phyloP scores from a whole-genome alignment of 2,329 filamentous ascomycete species.

The Fusarium keratoplasticum region DNA sequence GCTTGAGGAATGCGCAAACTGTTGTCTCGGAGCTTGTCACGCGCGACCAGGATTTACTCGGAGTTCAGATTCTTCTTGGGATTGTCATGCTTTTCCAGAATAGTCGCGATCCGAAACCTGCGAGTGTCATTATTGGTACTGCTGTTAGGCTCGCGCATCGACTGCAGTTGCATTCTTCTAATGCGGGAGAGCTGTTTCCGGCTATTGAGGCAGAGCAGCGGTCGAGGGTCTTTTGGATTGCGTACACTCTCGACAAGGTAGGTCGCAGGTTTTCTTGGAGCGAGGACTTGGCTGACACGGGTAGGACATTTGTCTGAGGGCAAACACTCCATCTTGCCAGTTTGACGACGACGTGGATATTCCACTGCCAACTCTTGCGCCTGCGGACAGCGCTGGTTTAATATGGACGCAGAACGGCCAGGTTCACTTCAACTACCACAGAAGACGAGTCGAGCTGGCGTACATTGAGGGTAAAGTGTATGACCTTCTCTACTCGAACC shows the following conservation, averaged over 20 bases:
- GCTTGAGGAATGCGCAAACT: slow-evolving; percentile 53
- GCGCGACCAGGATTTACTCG: slow-evolving; percentile 52
- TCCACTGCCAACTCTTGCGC: slow-evolving; percentile 47
- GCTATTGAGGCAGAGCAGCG: slow-evolving; percentile 50
- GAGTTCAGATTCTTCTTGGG: slow-evolving; percentile 54
- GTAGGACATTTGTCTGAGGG: slow-evolving; percentile 51
- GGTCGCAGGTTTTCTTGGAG: accelerated
- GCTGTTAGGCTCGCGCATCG: slow-evolving; percentile 54
- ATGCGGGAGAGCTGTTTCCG: slow-evolving; percentile 37
- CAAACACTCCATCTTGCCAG: slow-evolving; percentile 53
- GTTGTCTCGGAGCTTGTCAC: slow-evolving; percentile 54
- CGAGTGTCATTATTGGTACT: slow-evolving; percentile 53
- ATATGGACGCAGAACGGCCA: slow-evolving; percentile 51
- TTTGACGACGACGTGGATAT: slow-evolving; percentile 56
- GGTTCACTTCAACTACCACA: slow-evolving; percentile 52
- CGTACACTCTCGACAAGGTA: slow-evolving; percentile 56
- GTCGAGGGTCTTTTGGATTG: slow-evolving; percentile 55
- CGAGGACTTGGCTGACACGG: neutral
- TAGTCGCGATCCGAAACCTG: slow-evolving; percentile 51
- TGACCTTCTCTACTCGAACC: slow-evolving; percentile 53
- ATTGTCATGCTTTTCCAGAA: slow-evolving; percentile 54
- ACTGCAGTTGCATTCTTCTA: slow-evolving; percentile 49
- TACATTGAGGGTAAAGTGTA: slow-evolving; percentile 56
- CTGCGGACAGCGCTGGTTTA: slow-evolving; percentile 48
- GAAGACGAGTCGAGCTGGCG: slow-evolving; percentile 54